phyloP scores from a whole-genome alignment of 306 rosid species.

The Castanea sativa region DNA sequence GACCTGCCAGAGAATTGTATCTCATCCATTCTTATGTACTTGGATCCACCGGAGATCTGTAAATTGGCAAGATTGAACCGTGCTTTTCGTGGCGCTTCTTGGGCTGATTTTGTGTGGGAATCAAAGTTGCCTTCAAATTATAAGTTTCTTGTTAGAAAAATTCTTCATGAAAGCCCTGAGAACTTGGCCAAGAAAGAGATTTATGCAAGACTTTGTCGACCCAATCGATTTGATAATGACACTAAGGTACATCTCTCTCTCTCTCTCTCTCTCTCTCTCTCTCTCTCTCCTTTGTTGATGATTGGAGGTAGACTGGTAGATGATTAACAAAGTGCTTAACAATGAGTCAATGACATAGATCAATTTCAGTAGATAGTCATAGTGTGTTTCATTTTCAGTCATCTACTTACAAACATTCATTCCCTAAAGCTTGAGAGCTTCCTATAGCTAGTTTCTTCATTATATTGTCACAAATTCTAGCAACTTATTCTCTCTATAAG shows the following conservation, averaged over 20 bases:
- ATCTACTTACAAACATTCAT: no score
- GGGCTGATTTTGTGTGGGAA: slow-evolving; percentile 69
- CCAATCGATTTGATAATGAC: slow-evolving; percentile 54
- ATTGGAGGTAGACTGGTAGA: neutral
- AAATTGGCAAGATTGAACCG: slow-evolving; percentile 51
- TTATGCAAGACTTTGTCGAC: slow-evolving; percentile 51
- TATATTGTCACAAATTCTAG: no score
- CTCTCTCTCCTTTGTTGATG: neutral
- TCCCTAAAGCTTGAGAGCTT: no score
- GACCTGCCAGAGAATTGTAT: slow-evolving; percentile 74
- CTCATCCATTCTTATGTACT: slow-evolving; percentile 43
- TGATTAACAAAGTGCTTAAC: neutral
- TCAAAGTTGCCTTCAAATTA: slow-evolving; percentile 62
- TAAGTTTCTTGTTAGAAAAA: slow-evolving; percentile 37
- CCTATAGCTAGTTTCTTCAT: no score
- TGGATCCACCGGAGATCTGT: slow-evolving; percentile 78
- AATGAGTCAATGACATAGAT: neutral
- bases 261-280: neutral
- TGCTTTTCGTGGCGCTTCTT: slow-evolving; percentile 62
- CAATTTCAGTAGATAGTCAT: no score
- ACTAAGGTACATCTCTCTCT: slow-evolving; percentile 46
- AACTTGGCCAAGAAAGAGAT: slow-evolving; percentile 49
- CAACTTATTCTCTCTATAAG: no score
- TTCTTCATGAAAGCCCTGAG: slow-evolving; percentile 16
- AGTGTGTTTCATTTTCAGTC: no score